Evolutionary conservation across 257 asterid genomes (phyloP), one percentile per base, ranked within the genome.

Genomic region (Cordia subcordata): DNA sequence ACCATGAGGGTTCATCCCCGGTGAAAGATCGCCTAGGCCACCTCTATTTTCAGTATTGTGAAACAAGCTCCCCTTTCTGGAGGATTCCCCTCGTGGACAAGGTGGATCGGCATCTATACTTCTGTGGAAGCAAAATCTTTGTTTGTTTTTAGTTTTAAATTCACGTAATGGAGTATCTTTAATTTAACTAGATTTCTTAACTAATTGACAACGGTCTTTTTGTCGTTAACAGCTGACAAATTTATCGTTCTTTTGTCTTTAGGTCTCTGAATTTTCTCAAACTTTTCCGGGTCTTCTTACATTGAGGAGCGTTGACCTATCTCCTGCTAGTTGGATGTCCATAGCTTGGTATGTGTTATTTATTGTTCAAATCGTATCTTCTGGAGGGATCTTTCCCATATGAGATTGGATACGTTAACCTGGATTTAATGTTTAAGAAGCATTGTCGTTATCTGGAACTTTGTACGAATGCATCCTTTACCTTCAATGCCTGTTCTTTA

Each of bases 321-420:
- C 94, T 46, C 95, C 97, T 1, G 95, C 97, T 22, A 84, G 95
- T 76, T 89, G 97, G 97, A 84, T 89, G 89, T 87, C 97, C 0
- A 69, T 86, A 56, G 89, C 92, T 47, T 89, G 97, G 97, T 88
- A 72, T 21, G 79, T 61, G 53, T 60, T 59, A 19, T 53, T 37
- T 39, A 5, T 49, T 27, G 35, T 27, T 27, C 35, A 1, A 27
- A 27, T 27, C 3, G 6, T 27, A 1, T 27, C 35, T 27, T 27
- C 35, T 27, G 3, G 6, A 3, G 35, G 35, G 35, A 27, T 27
- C 35, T 27, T 27, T 27, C 35, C 35, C 35, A 6, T 27, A 27
- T 1, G 4, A 27, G 35, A 27, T n/a, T n/a, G n/a, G n/a, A n/a
- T n/a, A n/a, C n/a, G n/a, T n/a, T n/a, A n/a, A n/a, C n/a, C n/a